Evolutionary conservation across 495 filamentous ascomycete genomes (phyloP).

Genomic region (Hypoxylon perforatum): DNA sequence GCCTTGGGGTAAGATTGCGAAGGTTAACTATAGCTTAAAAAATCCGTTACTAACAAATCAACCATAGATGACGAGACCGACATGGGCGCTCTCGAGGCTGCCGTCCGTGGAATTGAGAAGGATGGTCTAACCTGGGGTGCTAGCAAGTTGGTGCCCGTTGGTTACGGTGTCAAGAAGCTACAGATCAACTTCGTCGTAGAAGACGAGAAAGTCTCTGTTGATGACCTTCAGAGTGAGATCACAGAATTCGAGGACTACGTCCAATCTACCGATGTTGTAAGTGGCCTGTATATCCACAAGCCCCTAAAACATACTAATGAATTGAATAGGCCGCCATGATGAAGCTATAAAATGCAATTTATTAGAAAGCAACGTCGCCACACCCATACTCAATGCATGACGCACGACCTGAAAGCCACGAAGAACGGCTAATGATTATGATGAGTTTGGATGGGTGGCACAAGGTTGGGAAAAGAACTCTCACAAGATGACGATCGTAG

Average conservation of each 20-base stretch:
- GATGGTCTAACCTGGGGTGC: constrained; percentile 97
- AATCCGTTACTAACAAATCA: constrained; percentile 33
- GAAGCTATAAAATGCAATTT: constrained; percentile 75
- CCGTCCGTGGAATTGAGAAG: constrained; percentile 87
- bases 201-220: constrained; percentile 92
- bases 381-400: constrained; percentile 40
- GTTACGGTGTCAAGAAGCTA: constrained; percentile 99
- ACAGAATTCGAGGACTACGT: constrained; percentile 90
- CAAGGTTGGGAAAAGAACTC: constrained; percentile 30
- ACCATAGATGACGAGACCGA: constrained; percentile 86
- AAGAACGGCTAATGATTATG: constrained; percentile 38
- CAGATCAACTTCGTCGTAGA: constrained; percentile 98
- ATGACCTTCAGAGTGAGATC: constrained; percentile 89
- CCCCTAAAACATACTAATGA: constrained; percentile 10
- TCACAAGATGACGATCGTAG: constrained; percentile 36
- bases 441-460: constrained; percentile 42
- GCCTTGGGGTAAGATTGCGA: constrained; percentile 87
- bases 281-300: constrained; percentile 37
- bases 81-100: constrained; percentile 80
- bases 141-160: constrained; percentile 86
- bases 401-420: constrained; percentile 38
- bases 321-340: constrained; percentile 77
- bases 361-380: background rate
- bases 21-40: background rate
- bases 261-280: constrained; percentile 91